Base-by-base conservation (phyloP, 164 flowering plant species). In the Taxillus chinensis region DNA sequence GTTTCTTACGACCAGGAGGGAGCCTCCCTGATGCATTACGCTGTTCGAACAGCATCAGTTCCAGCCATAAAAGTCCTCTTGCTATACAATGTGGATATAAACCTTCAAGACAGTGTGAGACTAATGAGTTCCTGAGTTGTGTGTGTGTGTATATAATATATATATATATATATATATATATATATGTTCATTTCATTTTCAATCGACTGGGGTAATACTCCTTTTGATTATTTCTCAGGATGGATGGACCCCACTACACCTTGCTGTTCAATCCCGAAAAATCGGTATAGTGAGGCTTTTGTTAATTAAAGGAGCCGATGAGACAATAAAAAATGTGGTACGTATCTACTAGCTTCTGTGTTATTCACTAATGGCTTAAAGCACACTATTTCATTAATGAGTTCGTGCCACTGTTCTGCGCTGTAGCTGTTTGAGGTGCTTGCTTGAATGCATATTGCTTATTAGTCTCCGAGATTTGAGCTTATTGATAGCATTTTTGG, bases 181-280 rank as follows among this genome's bases (percentile, higher is more conserved):
- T 61, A 57, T 41, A 3, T 41, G 13, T 49, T 49, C 13, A 5
- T 11, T n/a, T 49, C 14, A 49, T 49, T 27, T 27, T 27, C 27
- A 27, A 27, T 27, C 27, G 27, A 27, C 27, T 27, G 10, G 13
- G 14, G 10, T 4, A 11, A 49, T 12, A 3, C 0, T 14, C 39
- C 57, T 8, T n/a, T 52, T 54, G 39, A 5, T 54, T 54, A 17
- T 5, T 46, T 40, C 52, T 39, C 73, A 93, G 98, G 89, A 86
- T 75, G 98, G 98, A 5, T 90, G 98, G 98, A 90, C 97, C 42
- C 96, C 98, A 15, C 64, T 93, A 66, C 98, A 93, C 79, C 77
- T 93, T 53, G 97, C 95, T 64, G 92, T 93, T 64, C 97, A 86
- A 78, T 65, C 86, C 38, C 81, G 82, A 64, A 80, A 97, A 77